Conservation (phyloP, 2,329 filamentous ascomycete species). For the Neonectria punicea region DNA sequence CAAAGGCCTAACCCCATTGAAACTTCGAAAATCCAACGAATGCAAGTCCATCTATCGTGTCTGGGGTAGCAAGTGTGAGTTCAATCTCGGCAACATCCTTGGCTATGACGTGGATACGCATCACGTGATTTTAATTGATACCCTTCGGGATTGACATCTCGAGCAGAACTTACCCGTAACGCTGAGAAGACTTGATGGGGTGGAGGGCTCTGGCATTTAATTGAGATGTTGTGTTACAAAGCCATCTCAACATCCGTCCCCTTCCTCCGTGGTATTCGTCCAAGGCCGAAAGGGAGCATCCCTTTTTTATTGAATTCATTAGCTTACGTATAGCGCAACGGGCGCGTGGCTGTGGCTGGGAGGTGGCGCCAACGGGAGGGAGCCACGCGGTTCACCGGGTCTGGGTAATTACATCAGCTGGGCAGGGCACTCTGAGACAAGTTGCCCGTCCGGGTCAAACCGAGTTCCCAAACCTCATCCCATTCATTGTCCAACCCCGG, state of each 20-base stretch:
- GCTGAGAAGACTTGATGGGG: background rate
- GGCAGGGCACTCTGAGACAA: constrained; percentile 32
- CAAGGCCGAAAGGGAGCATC: background rate
- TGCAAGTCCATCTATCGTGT: background rate
- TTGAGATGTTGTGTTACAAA: background rate
- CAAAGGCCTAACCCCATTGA: background rate
- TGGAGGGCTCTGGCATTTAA: too few species aligned
- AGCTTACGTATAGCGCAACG: constrained; percentile 8
- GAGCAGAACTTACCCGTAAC: too few species aligned
- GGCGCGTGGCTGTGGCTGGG: constrained; percentile 38
- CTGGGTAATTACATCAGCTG: constrained; percentile 38
- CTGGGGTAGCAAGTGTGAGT: background rate
- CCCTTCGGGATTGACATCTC: background rate
- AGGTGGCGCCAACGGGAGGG: constrained; percentile 22
- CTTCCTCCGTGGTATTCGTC: background rate
- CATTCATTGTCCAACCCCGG: constrained; percentile 11
- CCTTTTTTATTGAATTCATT: background rate
- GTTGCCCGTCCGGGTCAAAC: constrained; percentile 2
- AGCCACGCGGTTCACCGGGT: constrained; percentile 25
- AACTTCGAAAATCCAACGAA: background rate
- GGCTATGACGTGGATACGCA: background rate
- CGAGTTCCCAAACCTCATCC: constrained; percentile 3
- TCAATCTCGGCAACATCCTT: background rate
- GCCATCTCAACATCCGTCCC: background rate
- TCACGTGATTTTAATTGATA: background rate